A percentile compares a stretch with the other conserved stretches of the same genome.
These are phyloP conservation scores for Daldinia caldariorum DNA, from an alignment of 495 filamentous ascomycete genomes.

Conservation along the genomic window DNA sequence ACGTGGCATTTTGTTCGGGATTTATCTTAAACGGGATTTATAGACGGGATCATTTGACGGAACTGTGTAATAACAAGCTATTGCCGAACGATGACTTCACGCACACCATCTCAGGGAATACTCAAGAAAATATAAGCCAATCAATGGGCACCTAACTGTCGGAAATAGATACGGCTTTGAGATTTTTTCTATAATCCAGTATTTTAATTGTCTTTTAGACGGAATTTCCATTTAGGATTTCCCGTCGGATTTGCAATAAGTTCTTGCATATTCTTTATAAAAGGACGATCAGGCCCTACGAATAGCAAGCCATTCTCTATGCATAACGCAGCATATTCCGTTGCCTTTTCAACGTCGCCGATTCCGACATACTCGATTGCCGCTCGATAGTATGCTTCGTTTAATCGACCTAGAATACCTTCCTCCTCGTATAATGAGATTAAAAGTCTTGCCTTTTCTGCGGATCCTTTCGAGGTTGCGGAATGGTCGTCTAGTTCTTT, in stretches of 20 bases:
- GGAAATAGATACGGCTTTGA: too few relatives aligned
- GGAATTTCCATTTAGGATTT: conserved; percentile 50
- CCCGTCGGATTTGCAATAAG: conserved; percentile 39
- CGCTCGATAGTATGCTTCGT: conserved; percentile 53
- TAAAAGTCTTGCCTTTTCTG: conserved; percentile 52
- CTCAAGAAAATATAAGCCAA: not conserved
- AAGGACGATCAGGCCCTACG: conserved; percentile 47
- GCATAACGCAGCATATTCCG: conserved; percentile 49
- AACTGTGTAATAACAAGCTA: not conserved
- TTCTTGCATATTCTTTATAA: conserved; percentile 47
- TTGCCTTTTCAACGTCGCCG: conserved; percentile 51
- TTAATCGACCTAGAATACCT: conserved; percentile 46
- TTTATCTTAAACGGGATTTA: not conserved
- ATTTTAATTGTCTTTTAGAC: conserved; percentile 24
- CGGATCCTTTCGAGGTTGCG: conserved; percentile 37
- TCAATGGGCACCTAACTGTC: not conserved
- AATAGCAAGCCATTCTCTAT: conserved; percentile 47
- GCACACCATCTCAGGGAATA: not conserved
- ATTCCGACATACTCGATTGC: conserved; percentile 53
- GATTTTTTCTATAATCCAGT: too few relatives aligned
- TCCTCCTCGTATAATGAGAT: conserved; percentile 53
- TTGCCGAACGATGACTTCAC: not conserved
- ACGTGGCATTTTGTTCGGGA: not conserved
- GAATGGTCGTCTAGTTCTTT: conserved; percentile 45
- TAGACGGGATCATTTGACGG: not conserved